Conservation (phyloP, 768 basidiomycete genomes). For the Fomitopsis pulvina region DNA sequence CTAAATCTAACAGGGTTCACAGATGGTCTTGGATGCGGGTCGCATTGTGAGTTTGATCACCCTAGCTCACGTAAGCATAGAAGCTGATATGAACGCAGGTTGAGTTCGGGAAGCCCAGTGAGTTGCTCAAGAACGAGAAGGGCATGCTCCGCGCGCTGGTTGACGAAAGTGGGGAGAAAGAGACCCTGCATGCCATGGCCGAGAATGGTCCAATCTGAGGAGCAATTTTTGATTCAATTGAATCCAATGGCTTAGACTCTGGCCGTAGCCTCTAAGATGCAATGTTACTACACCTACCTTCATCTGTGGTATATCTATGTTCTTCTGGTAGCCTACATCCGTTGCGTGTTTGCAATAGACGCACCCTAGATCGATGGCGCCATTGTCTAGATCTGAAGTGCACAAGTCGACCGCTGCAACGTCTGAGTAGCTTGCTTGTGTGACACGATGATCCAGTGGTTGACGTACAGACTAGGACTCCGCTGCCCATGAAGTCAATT, state of each 20-base stretch:
- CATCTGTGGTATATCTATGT: no score
- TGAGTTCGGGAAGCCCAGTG: slow-evolving; percentile 41
- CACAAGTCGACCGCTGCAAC: no score
- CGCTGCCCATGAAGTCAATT: no score
- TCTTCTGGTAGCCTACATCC: no score
- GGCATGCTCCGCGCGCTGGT: slow-evolving; percentile 30
- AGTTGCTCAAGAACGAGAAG: slow-evolving; percentile 31
- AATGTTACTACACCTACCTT: background rate
- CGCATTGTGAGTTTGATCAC: slow-evolving; percentile 23
- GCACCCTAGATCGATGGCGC: no score
- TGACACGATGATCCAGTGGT: no score
- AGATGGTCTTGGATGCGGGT: slow-evolving; percentile 40
- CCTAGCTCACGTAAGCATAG: background rate
- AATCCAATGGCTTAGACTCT: background rate
- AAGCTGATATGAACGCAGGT: slow-evolving; percentile 15
- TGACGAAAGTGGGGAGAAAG: slow-evolving; percentile 33
- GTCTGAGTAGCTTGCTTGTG: no score
- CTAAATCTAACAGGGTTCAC: no score
- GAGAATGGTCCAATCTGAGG: background rate
- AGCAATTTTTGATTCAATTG: background rate
- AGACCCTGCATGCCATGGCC: slow-evolving; percentile 26
- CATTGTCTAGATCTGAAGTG: no score
- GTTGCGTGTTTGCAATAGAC: no score
- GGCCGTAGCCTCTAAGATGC: background rate
- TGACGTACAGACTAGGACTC: no score